Conservation (phyloP, 345 rosid genomes). For the Balakata baccata region DNA sequence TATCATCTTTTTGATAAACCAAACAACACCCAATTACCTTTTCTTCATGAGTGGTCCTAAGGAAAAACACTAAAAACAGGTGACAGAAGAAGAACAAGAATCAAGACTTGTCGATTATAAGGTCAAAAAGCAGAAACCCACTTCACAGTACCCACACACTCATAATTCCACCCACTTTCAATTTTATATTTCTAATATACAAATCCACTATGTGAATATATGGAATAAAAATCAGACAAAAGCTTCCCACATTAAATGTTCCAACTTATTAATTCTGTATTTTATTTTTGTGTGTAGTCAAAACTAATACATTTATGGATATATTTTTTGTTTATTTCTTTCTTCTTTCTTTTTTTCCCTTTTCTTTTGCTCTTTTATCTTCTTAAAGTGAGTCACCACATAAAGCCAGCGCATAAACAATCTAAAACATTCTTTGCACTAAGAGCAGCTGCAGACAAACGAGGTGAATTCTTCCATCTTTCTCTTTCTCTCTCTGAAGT, state of each 20-base stretch:
- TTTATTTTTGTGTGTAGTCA: constrained; percentile 25
- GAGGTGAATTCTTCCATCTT: constrained; percentile 33
- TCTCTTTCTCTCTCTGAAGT: constrained; percentile 44
- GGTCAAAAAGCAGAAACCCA: constrained; percentile 50
- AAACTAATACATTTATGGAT: constrained; percentile 22
- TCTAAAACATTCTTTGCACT: constrained; percentile 51
- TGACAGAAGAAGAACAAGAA: constrained; percentile 34
- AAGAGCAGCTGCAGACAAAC: constrained; percentile 48
- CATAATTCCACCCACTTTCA: constrained; percentile 46
- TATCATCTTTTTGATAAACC: no score
- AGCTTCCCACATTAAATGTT: constrained; percentile 24
- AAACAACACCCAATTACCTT: no score
- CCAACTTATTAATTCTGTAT: constrained; percentile 3
- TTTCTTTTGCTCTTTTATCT: neutral
- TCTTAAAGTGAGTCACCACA: constrained; percentile 41
- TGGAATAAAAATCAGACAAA: constrained; percentile 19
- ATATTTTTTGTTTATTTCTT: constrained; percentile 5
- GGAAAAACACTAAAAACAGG: constrained; percentile 24
- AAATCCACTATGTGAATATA: constrained; percentile 4
- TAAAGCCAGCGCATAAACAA: constrained; percentile 43
- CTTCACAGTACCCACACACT: constrained; percentile 24
- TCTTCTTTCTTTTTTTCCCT: neutral
- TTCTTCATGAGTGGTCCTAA: constrained; percentile 19
- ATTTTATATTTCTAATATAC: constrained; percentile 7
- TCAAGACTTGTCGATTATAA: constrained; percentile 34